These are phyloP conservation scores for Komagataella pseudopastoris DNA, from an alignment of 805 yeast species.

Conservation along the genomic window DNA sequence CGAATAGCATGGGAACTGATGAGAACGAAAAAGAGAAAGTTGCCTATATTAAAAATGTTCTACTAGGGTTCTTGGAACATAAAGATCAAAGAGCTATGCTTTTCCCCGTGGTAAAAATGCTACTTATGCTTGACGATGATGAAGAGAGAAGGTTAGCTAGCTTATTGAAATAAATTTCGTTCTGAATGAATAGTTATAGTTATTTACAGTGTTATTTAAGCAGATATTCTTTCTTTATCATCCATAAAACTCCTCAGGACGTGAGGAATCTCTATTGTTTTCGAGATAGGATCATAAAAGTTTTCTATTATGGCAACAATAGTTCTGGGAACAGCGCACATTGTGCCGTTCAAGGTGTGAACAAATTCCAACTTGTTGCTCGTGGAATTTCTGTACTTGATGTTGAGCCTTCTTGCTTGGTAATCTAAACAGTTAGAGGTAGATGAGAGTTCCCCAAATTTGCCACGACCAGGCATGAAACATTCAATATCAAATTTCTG, in stretches of 20 bases:
- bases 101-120: conserved; percentile 71
- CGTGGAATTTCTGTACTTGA: conserved; percentile 31
- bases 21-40: conserved; percentile 31
- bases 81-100: conserved; percentile 81
- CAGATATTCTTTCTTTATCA: conserved; percentile 26
- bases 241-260: conserved; percentile 66
- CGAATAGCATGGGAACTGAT: conserved; percentile 1
- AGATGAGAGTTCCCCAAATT: conserved; percentile 73
- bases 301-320: conserved; percentile 86
- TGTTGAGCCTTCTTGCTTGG: conserved; percentile 74
- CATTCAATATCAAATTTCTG: conserved; percentile 91
- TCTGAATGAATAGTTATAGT: not conserved
- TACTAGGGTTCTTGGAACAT: conserved; percentile 85
- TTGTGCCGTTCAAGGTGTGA: conserved; percentile 89
- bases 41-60: conserved; percentile 77
- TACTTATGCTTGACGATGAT: conserved; percentile 50
- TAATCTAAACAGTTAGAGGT: conserved; percentile 87
- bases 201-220: not conserved
- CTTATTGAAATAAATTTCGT: conserved; percentile 22
- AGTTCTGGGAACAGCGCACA: conserved; percentile 88
- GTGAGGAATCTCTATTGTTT: conserved; percentile 49
- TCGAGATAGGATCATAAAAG: conserved; percentile 45
- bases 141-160: conserved; percentile 65
- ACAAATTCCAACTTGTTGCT: conserved; percentile 31
- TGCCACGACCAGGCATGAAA: conserved; percentile 95